Conservation (phyloP, 371 early-diverging fungal genomes). For the Mortierella sp. region DNA sequence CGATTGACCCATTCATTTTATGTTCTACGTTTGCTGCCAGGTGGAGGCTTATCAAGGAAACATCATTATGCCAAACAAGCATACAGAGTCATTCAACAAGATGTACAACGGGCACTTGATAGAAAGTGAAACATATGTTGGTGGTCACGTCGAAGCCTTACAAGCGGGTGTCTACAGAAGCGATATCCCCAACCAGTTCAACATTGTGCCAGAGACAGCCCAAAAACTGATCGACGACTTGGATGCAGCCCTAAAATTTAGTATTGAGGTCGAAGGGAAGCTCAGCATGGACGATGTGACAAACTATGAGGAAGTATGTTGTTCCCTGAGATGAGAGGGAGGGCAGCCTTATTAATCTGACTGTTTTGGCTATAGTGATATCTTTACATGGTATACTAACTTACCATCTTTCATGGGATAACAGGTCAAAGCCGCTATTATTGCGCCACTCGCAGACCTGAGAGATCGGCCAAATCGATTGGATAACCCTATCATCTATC, state of each 20-base stretch:
- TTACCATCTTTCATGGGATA: neutral
- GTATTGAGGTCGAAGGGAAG: conserved; percentile 86
- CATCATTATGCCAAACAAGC: conserved; percentile 98
- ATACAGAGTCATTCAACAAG: conserved; percentile 77
- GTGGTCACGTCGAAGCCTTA: conserved; percentile 99
- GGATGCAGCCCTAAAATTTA: conserved; percentile 92
- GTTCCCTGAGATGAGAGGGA: too few relatives aligned
- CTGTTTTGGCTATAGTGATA: too few relatives aligned
- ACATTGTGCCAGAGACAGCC: conserved; percentile 77
- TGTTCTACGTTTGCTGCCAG: conserved; percentile 58
- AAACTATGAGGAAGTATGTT: conserved; percentile 57
- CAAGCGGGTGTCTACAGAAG: conserved; percentile 99
- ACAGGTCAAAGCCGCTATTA: conserved; percentile 67
- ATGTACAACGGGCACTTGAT: conserved; percentile 93
- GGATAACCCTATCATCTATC: conserved; percentile 96
- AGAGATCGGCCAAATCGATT: conserved; percentile 78
- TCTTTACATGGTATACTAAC: neutral
- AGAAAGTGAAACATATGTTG: conserved; percentile 98
- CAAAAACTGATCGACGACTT: conserved; percentile 88
- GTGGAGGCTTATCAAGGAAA: conserved; percentile 92
- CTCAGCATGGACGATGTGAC: conserved; percentile 51
- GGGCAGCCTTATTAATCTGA: too few relatives aligned
- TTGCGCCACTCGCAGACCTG: conserved; percentile 68
- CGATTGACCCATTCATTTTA: too few relatives aligned
- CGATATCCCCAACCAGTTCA: conserved; percentile 94